Conservation (phyloP, 305 asterid species). For the Stenogyne calaminthoides region DNA sequence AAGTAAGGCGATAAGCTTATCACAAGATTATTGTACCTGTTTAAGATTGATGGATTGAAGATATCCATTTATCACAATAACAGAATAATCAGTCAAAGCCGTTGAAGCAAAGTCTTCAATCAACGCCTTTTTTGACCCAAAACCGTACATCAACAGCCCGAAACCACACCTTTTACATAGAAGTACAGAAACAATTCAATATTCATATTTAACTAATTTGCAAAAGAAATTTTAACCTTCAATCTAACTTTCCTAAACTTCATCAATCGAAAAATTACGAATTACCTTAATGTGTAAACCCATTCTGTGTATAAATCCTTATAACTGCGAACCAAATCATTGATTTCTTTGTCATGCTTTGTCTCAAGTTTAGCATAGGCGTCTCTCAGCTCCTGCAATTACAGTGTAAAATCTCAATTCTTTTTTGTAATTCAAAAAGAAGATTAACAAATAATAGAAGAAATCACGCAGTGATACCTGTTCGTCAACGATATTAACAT, state of each 20-base stretch:
- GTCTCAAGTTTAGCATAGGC: slow-evolving; percentile 67
- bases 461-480: slow-evolving; percentile 45
- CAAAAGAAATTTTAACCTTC: background rate
- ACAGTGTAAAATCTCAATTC: background rate
- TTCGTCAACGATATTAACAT: slow-evolving; percentile 66
- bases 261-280: background rate
- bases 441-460: background rate
- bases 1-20: background rate
- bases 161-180: slow-evolving; percentile 68
- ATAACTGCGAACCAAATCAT: slow-evolving; percentile 52
- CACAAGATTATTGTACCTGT: slow-evolving; percentile 50
- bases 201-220: background rate
- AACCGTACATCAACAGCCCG: slow-evolving; percentile 92
- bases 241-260: slow-evolving; percentile 10
- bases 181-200: slow-evolving; percentile 15
- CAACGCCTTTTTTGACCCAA: slow-evolving; percentile 83
- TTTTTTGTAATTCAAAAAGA: background rate
- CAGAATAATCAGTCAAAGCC: slow-evolving; percentile 75
- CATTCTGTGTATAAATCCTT: slow-evolving; percentile 63
- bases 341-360: slow-evolving; percentile 79
- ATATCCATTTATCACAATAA: slow-evolving; percentile 82
- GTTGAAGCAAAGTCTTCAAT: slow-evolving; percentile 84
- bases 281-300: slow-evolving; percentile 64
- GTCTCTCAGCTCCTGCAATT: slow-evolving; percentile 67
- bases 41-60: slow-evolving; percentile 85